Conservation (phyloP, 2,329 filamentous ascomycete genomes). For the Trichoderma gracile region DNA sequence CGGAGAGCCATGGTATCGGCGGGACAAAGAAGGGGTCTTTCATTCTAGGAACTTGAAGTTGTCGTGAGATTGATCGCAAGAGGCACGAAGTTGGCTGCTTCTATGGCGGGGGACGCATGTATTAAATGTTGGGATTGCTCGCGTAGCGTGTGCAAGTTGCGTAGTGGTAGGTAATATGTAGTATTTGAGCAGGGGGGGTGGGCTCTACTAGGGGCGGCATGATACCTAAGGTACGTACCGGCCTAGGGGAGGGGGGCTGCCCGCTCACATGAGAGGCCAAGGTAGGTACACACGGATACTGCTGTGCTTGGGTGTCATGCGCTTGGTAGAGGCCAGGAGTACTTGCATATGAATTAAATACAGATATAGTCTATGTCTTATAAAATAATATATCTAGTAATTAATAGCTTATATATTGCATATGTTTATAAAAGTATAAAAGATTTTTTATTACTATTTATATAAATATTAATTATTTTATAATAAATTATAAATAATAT, state of each 20-base stretch:
- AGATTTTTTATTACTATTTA: too few relatives aligned
- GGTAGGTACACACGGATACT: too few relatives aligned
- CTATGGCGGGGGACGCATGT: neutral
- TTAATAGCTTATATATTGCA: too few relatives aligned
- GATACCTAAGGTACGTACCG: neutral
- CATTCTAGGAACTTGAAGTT: slow-evolving; percentile 50
- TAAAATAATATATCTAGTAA: too few relatives aligned
- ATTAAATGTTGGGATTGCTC: neutral
- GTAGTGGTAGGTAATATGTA: neutral
- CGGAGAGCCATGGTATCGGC: slow-evolving; percentile 58
- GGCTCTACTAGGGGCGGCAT: slow-evolving; percentile 2
- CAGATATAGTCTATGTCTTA: too few relatives aligned
- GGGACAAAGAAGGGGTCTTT: slow-evolving; percentile 70
- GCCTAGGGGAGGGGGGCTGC: too few relatives aligned
- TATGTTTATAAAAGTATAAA: too few relatives aligned
- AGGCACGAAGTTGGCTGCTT: neutral
- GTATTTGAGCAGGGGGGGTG: neutral
- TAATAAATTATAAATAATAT: too few relatives aligned
- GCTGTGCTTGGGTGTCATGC: neutral
- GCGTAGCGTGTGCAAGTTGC: neutral
- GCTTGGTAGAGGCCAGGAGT: neutral
- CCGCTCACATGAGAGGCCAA: neutral
- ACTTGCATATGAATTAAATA: too few relatives aligned
- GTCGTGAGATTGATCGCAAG: neutral
- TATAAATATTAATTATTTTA: too few relatives aligned